A percentile compares a stretch with the other conserved stretches of the same genome.
Conservation (phyloP, 495 filamentous ascomycete genomes). For the Neurospora sp. region DNA sequence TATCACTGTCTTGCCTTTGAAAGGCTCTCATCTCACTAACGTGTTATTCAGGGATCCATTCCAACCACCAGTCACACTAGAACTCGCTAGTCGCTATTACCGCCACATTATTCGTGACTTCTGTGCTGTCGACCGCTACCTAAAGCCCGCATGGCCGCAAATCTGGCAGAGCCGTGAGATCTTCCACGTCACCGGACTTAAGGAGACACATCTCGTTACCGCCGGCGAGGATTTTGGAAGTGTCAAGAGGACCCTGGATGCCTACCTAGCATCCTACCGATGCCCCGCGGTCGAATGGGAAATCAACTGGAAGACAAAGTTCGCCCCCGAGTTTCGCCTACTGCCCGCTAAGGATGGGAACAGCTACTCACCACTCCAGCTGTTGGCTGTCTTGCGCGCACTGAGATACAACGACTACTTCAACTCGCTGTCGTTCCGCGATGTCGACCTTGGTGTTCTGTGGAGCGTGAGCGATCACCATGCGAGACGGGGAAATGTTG, state of each 20-base stretch:
- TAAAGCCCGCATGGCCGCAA: slow-evolving; percentile 77
- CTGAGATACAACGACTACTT: slow-evolving; percentile 91
- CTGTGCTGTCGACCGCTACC: slow-evolving; percentile 59
- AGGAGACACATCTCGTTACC: slow-evolving; percentile 36
- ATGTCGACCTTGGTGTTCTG: slow-evolving; percentile 48
- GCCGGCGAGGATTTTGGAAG: slow-evolving; percentile 66
- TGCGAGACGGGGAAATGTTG: slow-evolving; percentile 14
- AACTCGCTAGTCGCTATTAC: slow-evolving; percentile 70
- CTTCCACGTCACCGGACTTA: slow-evolving; percentile 52
- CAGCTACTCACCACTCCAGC: slow-evolving; percentile 60
- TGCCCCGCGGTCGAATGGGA: slow-evolving; percentile 68
- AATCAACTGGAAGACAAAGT: slow-evolving; percentile 64
- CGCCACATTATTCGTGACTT: slow-evolving; percentile 67
- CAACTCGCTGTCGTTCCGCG: slow-evolving; percentile 69
- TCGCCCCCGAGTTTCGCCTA: slow-evolving; percentile 77
- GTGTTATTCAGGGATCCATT: slow-evolving; percentile 47
- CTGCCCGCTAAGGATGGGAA: slow-evolving; percentile 50
- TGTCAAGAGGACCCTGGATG: slow-evolving; percentile 73
- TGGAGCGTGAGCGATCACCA: slow-evolving; percentile 22
- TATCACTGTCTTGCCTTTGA: background rate
- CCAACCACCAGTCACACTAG: slow-evolving; percentile 48
- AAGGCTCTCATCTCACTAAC: slow-evolving; percentile 8
- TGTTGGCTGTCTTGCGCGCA: slow-evolving; percentile 77
- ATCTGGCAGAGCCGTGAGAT: slow-evolving; percentile 57
- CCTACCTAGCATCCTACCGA: slow-evolving; percentile 71